Conservation (phyloP, 768 basidiomycete species). For the Tulasnella sp. region DNA sequence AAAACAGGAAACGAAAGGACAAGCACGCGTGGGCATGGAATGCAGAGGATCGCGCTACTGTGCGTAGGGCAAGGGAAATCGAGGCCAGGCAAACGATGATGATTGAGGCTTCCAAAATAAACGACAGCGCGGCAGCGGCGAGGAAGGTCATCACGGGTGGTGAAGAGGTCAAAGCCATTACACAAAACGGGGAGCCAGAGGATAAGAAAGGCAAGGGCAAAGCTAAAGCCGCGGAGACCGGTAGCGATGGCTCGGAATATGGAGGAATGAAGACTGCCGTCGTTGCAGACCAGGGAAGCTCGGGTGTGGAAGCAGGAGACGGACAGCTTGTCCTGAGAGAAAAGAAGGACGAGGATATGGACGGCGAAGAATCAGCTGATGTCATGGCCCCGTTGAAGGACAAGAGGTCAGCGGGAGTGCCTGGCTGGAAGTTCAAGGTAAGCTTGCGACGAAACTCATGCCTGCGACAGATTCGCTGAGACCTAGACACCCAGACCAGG, state of each 20-base stretch:
- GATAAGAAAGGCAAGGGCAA: neutral
- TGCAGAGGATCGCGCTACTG: conserved; percentile 76
- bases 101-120: conserved; percentile 56
- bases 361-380: conserved; percentile 41
- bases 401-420: conserved; percentile 63
- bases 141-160: conserved; percentile 55
- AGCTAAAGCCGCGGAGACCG: neutral
- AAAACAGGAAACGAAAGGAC: conserved; percentile 77
- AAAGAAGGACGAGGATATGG: conserved; percentile 23
- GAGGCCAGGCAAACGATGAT: conserved; percentile 66
- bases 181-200: conserved; percentile 9
- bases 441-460: conserved; percentile 28
- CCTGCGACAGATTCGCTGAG: neutral
- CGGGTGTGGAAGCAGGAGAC: neutral
- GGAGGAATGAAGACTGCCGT: neutral
- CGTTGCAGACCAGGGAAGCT: neutral
- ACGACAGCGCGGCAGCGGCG: conserved; percentile 33
- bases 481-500: conserved; percentile 55
- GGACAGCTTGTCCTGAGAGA: conserved; percentile 23
- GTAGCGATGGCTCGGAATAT: neutral
- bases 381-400: conserved; percentile 81
- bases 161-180: conserved; percentile 28
- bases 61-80: conserved; percentile 58
- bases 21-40: conserved; percentile 92
- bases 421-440: conserved; percentile 81